Conservation (phyloP, 345 rosid species). For the Rhodamnia argentea region DNA sequence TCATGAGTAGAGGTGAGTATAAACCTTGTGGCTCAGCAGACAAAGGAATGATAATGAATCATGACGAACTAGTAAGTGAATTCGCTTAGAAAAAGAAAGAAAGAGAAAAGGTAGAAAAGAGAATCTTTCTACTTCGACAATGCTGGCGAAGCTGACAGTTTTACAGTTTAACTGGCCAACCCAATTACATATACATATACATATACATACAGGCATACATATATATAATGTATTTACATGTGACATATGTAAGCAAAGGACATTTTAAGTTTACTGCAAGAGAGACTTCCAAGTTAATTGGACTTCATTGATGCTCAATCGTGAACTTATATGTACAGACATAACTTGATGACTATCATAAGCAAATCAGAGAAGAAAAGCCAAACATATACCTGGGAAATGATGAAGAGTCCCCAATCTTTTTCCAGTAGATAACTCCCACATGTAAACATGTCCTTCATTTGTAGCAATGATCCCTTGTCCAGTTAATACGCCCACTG, state of each 20-base stretch:
- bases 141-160: neutral
- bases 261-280: neutral
- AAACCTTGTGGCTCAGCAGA: neutral
- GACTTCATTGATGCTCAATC: neutral
- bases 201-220: neutral
- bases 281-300: neutral
- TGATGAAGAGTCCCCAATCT: slow-evolving; percentile 54
- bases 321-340: neutral
- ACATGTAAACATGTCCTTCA: slow-evolving; percentile 58
- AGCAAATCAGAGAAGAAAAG: neutral
- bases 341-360: neutral
- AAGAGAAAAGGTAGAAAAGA: neutral
- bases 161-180: neutral
- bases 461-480: slow-evolving; percentile 64
- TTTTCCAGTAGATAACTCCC: slow-evolving; percentile 64
- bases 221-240: no score
- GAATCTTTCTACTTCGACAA: neutral
- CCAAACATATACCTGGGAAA: slow-evolving; percentile 51
- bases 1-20: neutral
- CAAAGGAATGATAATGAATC: neutral
- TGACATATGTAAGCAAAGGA: neutral
- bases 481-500: slow-evolving; percentile 35
- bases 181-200: neutral
- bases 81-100: neutral
- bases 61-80: neutral